phyloP scores from a whole-genome alignment of 495 filamentous ascomycete species.

The Xylaria castorea region DNA sequence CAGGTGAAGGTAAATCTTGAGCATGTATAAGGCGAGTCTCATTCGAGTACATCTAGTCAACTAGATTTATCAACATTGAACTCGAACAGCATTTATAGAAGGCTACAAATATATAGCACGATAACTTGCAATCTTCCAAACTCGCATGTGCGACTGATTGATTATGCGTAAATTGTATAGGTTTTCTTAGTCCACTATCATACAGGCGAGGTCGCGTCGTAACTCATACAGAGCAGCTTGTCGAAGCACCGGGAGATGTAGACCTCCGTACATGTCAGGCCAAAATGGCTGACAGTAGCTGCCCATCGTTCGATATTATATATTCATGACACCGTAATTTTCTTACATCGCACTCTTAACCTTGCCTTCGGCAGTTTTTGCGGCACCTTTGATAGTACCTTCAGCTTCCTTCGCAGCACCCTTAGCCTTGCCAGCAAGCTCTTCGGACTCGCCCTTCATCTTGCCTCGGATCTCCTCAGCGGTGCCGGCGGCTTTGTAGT shows the following conservation, averaged over 20 bases:
- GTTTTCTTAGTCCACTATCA: neutral
- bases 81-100: neutral
- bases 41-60: neutral
- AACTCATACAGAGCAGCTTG: constrained; percentile 27
- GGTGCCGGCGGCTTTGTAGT: constrained; percentile 47
- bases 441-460: constrained; percentile 46
- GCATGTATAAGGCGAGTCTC: neutral
- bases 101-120: neutral
- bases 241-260: neutral
- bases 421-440: constrained; percentile 40
- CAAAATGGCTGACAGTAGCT: constrained; percentile 1
- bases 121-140: neutral
- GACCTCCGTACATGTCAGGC: neutral
- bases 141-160: neutral
- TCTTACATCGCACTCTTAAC: constrained; percentile 38
- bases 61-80: neutral
- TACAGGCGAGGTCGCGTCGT: constrained; percentile 23
- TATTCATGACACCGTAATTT: neutral
- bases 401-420: constrained; percentile 37
- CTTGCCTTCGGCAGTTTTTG: too few relatives aligned
- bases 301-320: neutral
- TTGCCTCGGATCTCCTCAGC: constrained; percentile 46
- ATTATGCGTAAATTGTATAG: neutral
- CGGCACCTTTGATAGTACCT: too few relatives aligned
- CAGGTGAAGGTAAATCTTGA: neutral